A percentile compares a stretch with the other conserved stretches of the same genome.
phyloP scores from a whole-genome alignment of 257 asterid genomes.

The Cruciata laevipes region DNA sequence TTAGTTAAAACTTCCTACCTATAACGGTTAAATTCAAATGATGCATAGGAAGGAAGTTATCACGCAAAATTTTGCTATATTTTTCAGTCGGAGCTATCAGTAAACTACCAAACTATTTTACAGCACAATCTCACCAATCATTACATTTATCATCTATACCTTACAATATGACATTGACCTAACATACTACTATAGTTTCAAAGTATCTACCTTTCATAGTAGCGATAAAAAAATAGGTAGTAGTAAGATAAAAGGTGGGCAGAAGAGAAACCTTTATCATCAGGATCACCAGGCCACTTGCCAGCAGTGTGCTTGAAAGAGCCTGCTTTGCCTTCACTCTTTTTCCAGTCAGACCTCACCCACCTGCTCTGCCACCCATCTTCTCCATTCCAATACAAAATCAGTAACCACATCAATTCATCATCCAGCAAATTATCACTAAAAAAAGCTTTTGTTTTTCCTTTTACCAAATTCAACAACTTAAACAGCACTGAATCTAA shows the following conservation, averaged over 20 bases:
- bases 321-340: constrained; percentile 88
- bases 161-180: not conserved
- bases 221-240: not conserved
- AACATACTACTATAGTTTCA: not conserved
- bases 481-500: not conserved
- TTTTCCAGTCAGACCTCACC: constrained; percentile 95
- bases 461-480: not conserved
- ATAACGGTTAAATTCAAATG: not conserved
- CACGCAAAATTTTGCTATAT: not conserved
- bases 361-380: constrained; percentile 90
- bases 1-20: not conserved
- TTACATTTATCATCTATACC: no score
- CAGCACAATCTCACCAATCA: not conserved
- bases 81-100: not conserved
- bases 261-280: constrained; percentile 61
- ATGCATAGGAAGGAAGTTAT: not conserved
- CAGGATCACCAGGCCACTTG: constrained; percentile 90
- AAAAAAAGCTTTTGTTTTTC: not conserved
- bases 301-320: constrained; percentile 87
- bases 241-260: not conserved
- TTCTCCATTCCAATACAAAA: constrained; percentile 26
- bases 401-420: constrained; percentile 1
- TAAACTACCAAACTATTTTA: not conserved
- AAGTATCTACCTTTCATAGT: not conserved
- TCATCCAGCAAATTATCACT: not conserved